Conservation (phyloP, 2,329 filamentous ascomycete genomes). For the Chaetomiaceae sp. region DNA sequence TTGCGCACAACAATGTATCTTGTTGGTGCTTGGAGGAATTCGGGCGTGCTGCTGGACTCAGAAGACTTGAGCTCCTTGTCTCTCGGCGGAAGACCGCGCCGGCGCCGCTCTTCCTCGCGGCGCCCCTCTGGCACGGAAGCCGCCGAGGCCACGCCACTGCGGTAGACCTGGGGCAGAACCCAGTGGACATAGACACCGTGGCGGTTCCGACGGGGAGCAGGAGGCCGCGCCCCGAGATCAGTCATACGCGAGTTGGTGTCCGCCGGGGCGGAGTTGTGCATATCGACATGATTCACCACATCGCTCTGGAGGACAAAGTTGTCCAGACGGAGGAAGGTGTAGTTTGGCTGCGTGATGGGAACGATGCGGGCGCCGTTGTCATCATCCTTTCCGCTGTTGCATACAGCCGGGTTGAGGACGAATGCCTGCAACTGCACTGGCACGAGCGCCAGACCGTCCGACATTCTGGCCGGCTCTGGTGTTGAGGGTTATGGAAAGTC, state of each 20-base stretch:
- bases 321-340: conserved; percentile 39
- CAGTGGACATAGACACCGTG: conserved; percentile 42
- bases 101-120: background rate
- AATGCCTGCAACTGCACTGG: background rate
- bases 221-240: conserved; percentile 31
- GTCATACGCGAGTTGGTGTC: conserved; percentile 34
- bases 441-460: background rate
- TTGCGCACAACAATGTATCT: conserved; percentile 38
- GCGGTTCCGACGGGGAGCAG: conserved; percentile 26
- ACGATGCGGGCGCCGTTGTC: background rate
- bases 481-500: no score
- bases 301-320: conserved; percentile 36
- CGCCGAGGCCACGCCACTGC: conserved; percentile 26
- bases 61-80: background rate
- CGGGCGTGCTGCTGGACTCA: background rate
- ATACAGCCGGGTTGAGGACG: background rate
- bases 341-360: conserved; percentile 42
- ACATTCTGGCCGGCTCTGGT: no score
- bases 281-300: conserved; percentile 34
- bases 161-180: conserved; percentile 37
- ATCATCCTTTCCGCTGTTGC: background rate
- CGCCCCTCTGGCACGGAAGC: background rate
- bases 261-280: conserved; percentile 35
- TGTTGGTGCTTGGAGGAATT: conserved; percentile 28
- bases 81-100: background rate